Evolutionary conservation across 2,329 filamentous ascomycete genomes (phyloP).

Genomic region (Cylindrodendrum hubeiense): DNA sequence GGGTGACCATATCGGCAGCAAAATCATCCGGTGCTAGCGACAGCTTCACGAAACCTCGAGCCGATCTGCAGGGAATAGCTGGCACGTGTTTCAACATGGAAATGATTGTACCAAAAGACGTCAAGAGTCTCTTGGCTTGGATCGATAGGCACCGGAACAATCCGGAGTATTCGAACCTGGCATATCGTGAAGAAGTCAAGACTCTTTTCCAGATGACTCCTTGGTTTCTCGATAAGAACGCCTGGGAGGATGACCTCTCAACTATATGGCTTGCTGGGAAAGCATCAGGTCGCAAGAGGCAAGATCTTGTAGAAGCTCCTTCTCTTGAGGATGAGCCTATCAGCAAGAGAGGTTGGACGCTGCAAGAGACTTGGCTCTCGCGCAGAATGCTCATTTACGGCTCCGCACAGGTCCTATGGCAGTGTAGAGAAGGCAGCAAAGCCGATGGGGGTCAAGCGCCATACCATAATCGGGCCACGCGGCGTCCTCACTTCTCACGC

Average conservation of each 20-base stretch:
- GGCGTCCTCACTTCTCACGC: neutral
- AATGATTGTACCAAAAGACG: slow-evolving; percentile 3
- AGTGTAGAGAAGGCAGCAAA: neutral
- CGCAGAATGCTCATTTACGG: slow-evolving; percentile 18
- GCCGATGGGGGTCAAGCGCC: slow-evolving; percentile 3
- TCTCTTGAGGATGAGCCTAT: slow-evolving; percentile 8
- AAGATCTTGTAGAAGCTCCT: slow-evolving; percentile 1
- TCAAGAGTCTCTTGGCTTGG: slow-evolving; percentile 8
- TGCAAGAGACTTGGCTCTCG: slow-evolving; percentile 10
- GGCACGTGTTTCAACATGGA: slow-evolving; percentile 5
- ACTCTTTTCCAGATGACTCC: neutral
- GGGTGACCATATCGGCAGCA: neutral
- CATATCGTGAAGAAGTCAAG: neutral
- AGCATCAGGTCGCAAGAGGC: neutral
- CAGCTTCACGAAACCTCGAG: neutral
- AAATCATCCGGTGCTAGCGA: neutral
- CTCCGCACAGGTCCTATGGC: slow-evolving; percentile 4
- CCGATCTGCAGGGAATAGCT: neutral
- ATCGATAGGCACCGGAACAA: neutral
- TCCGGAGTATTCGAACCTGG: neutral
- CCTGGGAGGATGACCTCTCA: neutral
- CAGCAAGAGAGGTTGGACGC: slow-evolving; percentile 16
- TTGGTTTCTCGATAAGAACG: neutral
- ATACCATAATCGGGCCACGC: neutral
- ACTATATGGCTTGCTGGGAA: neutral